Base-by-base conservation (phyloP, 2,329 filamentous ascomycete genomes). In the Microdochium trichocladiopsis region DNA sequence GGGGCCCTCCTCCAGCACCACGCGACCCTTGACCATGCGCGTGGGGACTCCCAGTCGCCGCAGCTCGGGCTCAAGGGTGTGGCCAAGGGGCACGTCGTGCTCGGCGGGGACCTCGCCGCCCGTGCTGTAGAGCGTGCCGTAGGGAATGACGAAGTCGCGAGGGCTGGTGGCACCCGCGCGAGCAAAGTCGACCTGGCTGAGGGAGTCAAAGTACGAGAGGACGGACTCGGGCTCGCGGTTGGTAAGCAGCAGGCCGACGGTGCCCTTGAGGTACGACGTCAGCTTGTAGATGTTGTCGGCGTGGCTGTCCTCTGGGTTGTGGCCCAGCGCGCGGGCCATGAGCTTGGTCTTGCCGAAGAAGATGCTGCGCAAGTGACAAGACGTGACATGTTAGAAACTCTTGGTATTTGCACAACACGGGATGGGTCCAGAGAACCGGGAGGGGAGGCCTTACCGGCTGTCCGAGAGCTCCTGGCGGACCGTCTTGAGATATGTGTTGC, bases 331-430 rank as follows among this genome's bases (percentile, higher is more conserved):
- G 73, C 94, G 93, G 63, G 89, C 86, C 91, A 97, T 97, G 70
- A 99, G 92, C 75, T 97, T 97, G 55, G 93, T 97, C 78, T 97
- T 99, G 74, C 93, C 94, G 73, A 96, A 97, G 83, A 97, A 97
- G 69, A 99, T 77, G 62, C 92, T 94, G 63, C 48, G 49, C 16
- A 31, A 25, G 47, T 53, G 31, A 18, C n/a, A n/a, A n/a, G n/a
- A n/a, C n/a, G n/a, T n/a, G n/a, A n/a, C n/a, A n/a, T n/a, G n/a
- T n/a, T n/a, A n/a, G n/a, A n/a, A n/a, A n/a, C n/a, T n/a, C n/a
- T n/a, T n/a, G n/a, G n/a, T n/a, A n/a, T n/a, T n/a, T n/a, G n/a
- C n/a, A n/a, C n/a, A n/a, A n/a, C n/a, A n/a, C n/a, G n/a, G n/a
- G n/a, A n/a, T n/a, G n/a, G n/a, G n/a, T n/a, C n/a, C n/a, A n/a